Evolutionary conservation across 345 rosid species (phyloP).

Genomic region (Heritiera littoralis): DNA sequence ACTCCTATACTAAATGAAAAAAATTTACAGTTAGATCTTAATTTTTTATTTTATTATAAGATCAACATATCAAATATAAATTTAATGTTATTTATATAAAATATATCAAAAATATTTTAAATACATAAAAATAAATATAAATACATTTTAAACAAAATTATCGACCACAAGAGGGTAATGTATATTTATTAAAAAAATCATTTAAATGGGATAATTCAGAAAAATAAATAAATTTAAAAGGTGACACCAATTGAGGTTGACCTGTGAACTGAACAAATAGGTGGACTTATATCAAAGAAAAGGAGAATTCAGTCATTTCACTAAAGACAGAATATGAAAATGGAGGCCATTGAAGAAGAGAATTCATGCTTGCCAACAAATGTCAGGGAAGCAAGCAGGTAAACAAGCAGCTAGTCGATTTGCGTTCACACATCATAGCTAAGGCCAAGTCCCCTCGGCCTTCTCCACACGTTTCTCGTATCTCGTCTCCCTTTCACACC

Average conservation of each 20-base stretch:
- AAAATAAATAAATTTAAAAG: not conserved
- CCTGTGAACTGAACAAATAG: not conserved
- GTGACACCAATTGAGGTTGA: slow-evolving; percentile 1
- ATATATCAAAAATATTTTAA: no score
- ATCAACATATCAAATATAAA: no score
- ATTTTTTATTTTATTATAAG: no score
- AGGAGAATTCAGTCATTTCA: slow-evolving; percentile 11
- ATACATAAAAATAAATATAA: no score
- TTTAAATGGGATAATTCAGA: not conserved
- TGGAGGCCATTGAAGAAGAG: not conserved
- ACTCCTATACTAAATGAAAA: no score
- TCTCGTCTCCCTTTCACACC: slow-evolving; percentile 3
- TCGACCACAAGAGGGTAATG: no score
- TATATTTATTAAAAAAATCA: not conserved
- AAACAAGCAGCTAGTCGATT: not conserved
- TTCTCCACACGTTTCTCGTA: slow-evolving; percentile 3
- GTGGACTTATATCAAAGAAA: not conserved
- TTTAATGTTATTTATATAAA: no score
- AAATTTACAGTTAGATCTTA: no score
- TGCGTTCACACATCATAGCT: not conserved
- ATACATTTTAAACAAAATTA: no score
- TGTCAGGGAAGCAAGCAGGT: no score
- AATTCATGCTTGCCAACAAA: not conserved
- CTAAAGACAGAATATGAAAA: not conserved
- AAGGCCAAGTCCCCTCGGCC: slow-evolving; percentile 2